Evolutionary conservation across 768 basidiomycete genomes (phyloP).

Genomic region (Lactarius deliciosus): DNA sequence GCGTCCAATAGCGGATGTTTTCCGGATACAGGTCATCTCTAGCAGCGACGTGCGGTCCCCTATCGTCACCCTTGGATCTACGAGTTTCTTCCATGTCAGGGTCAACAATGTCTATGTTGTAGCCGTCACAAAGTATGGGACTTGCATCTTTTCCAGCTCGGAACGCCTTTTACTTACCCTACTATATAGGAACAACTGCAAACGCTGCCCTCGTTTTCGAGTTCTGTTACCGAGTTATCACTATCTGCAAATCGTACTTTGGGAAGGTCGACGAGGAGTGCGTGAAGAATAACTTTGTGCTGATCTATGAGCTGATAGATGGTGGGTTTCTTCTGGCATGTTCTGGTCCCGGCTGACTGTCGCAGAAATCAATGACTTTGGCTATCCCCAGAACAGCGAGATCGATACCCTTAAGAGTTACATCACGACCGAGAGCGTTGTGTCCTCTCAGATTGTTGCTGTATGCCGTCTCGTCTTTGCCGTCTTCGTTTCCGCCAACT

Average conservation of each 20-base stretch:
- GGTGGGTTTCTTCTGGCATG: conserved; percentile 49
- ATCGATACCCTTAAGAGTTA: conserved; percentile 96
- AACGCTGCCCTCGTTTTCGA: conserved; percentile 98
- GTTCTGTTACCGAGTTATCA: conserved; percentile 94
- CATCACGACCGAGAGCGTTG: conserved; percentile 96
- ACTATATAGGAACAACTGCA: conserved; percentile 75
- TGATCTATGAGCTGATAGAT: conserved; percentile 97
- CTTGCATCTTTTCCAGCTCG: neutral
- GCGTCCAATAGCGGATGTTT: conserved; percentile 96
- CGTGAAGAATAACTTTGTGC: conserved; percentile 98
- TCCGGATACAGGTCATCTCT: conserved; percentile 98
- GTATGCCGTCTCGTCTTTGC: conserved; percentile 44
- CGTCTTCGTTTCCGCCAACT: conserved; percentile 3
- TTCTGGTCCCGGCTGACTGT: conserved; percentile 6
- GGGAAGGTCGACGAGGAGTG: conserved; percentile 98
- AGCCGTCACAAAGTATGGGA: conserved; percentile 86
- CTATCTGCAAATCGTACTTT: conserved; percentile 94
- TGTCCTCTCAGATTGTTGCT: conserved; percentile 79
- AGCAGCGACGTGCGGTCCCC: conserved; percentile 96
- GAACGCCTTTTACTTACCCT: neutral
- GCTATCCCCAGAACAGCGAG: conserved; percentile 98
- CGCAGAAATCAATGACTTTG: conserved; percentile 97
- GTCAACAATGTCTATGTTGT: conserved; percentile 95
- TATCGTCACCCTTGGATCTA: conserved; percentile 95
- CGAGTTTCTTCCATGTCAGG: conserved; percentile 97